Evolutionary conservation across 2,329 filamentous ascomycete genomes (phyloP).

Genomic region (Aspergillus pseudoterreus): DNA sequence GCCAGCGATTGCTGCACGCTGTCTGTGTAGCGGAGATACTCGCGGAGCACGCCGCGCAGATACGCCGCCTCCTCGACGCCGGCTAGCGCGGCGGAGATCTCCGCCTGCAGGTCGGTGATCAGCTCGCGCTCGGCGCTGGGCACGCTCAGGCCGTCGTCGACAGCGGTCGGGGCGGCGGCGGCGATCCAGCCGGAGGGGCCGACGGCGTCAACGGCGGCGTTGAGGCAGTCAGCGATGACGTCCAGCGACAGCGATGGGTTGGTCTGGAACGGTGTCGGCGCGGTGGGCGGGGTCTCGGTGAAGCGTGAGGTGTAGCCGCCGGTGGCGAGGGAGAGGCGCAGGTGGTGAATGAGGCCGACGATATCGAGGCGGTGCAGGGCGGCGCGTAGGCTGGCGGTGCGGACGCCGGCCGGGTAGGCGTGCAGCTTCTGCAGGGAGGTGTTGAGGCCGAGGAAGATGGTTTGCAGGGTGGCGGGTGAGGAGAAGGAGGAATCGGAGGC

Average conservation of each 20-base stretch:
- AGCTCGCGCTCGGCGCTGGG: constrained; percentile 35
- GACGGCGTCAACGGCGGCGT: constrained; percentile 45
- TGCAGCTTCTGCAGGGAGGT: constrained; percentile 36
- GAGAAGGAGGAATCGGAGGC: constrained; percentile 3
- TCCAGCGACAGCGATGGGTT: constrained; percentile 35
- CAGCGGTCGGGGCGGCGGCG: constrained; percentile 27
- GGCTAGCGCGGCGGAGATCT: constrained; percentile 45
- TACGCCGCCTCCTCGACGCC: constrained; percentile 47
- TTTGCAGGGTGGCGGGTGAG: constrained; percentile 22
- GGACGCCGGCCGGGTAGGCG: constrained; percentile 25
- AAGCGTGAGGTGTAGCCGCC: constrained; percentile 42
- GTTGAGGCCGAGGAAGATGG: constrained; percentile 38
- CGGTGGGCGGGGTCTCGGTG: constrained; percentile 36
- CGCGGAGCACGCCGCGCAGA: constrained; percentile 44
- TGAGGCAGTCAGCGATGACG: constrained; percentile 40
- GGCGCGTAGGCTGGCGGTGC: constrained; percentile 35
- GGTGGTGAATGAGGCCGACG: constrained; percentile 39
- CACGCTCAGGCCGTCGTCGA: background rate
- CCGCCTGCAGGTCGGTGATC: constrained; percentile 46
- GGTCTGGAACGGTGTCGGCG: constrained; percentile 32
- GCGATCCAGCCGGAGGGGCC: constrained; percentile 47
- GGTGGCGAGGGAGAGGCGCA: constrained; percentile 41
- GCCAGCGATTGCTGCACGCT: constrained; percentile 16
- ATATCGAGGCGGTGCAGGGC: constrained; percentile 37
- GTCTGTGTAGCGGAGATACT: constrained; percentile 42